These are phyloP conservation scores for Astragalus membranaceus DNA, from an alignment of 306 rosid species.

Conservation along the genomic window DNA sequence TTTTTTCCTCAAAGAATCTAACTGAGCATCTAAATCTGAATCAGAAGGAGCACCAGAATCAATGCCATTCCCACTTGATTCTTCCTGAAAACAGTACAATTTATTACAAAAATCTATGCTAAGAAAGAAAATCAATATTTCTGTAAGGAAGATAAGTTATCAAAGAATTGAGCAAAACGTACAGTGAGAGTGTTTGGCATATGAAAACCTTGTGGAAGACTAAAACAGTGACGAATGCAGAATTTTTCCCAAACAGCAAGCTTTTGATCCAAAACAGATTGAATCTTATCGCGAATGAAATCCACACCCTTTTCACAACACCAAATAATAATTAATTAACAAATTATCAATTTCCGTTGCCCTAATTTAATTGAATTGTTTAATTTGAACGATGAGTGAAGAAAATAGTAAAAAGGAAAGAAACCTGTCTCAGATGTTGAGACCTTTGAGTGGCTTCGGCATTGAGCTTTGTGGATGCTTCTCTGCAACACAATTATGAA, in stretches of 20 bases:
- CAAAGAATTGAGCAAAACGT: constrained; percentile 16
- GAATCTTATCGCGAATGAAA: constrained; percentile 35
- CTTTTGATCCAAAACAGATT: constrained; percentile 53
- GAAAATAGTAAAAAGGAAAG: not conserved
- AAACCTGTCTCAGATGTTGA: constrained; percentile 53
- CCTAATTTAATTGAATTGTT: not conserved
- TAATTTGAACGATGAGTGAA: not conserved
- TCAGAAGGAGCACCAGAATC: constrained; percentile 28
- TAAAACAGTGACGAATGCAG: constrained; percentile 60
- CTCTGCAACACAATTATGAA: constrained; percentile 29
- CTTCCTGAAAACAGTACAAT: constrained; percentile 39
- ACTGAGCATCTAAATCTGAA: constrained; percentile 50
- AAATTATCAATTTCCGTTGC: not conserved
- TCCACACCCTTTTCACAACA: constrained; percentile 45
- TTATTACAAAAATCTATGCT: not conserved
- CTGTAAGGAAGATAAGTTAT: not conserved
- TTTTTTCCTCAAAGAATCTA: constrained; percentile 60
- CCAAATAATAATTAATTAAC: not conserved
- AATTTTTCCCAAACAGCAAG: constrained; percentile 74
- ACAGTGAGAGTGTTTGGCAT: constrained; percentile 40
- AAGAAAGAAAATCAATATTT: not conserved
- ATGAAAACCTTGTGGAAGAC: constrained; percentile 59
- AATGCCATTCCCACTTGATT: constrained; percentile 23
- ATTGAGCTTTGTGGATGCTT: constrained; percentile 47
- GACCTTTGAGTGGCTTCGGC: constrained; percentile 45